Conservation (phyloP, 306 rosid genomes). For the Gleditsia sinensis region DNA sequence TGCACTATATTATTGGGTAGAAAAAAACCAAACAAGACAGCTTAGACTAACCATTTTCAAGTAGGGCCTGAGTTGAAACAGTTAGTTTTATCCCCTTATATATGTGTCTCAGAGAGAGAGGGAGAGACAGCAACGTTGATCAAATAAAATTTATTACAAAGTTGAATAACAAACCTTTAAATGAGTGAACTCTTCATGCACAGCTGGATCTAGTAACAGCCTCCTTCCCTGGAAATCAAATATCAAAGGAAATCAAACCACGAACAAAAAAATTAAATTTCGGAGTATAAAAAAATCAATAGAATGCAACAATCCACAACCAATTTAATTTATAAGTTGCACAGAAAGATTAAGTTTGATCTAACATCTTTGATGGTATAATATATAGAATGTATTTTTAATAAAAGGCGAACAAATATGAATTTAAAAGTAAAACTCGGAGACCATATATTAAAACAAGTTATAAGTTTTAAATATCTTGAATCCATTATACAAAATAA, state of each 20-base stretch:
- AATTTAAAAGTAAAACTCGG: too few relatives aligned
- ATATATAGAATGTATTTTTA: too few relatives aligned
- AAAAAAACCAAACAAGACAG: neutral
- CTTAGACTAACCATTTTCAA: constrained; percentile 21
- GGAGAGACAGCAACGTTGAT: constrained; percentile 1
- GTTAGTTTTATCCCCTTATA: constrained; percentile 2
- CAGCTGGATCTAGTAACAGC: constrained; percentile 91
- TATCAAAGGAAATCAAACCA: constrained; percentile 17
- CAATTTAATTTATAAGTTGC: neutral
- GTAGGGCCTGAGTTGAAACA: constrained; percentile 15
- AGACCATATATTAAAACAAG: too few relatives aligned
- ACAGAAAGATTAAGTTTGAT: constrained; percentile 2
- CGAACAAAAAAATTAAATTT: neutral
- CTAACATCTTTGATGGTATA: neutral
- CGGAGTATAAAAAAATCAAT: constrained; percentile 19
- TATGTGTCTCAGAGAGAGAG: neutral
- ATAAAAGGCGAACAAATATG: too few relatives aligned
- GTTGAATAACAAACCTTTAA: constrained; percentile 66
- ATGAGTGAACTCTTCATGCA: constrained; percentile 93
- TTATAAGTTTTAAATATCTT: too few relatives aligned
- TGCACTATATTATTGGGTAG: neutral
- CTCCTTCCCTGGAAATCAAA: constrained; percentile 73
- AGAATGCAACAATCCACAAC: constrained; percentile 2
- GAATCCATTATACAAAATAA: too few relatives aligned
- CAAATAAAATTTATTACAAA: constrained; percentile 19